Evolutionary conservation across 148 eudicot genomes (phyloP), one percentile per base, ranked within the genome.

Genomic region (Pouteria glomerata): DNA sequence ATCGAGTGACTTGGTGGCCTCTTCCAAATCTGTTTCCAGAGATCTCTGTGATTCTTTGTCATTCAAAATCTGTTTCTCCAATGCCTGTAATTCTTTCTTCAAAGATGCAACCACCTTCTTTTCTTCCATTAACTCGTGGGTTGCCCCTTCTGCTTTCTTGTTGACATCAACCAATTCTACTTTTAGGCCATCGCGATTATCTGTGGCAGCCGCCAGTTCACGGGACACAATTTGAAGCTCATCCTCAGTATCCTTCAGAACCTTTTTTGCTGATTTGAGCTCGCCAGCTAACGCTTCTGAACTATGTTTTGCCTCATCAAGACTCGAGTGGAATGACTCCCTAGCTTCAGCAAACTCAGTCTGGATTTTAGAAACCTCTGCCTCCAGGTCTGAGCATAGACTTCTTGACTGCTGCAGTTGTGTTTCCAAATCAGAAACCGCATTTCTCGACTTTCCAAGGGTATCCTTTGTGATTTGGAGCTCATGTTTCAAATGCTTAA

Each of bases 1-100:
- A 55, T 90, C 90, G 6, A 95, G 93, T 55, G 97, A 80, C 74
- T 65, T 78, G 24, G 81, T 82, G 33, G 97, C 86, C 74, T 83
- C 88, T 56, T 88, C 91, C 44, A 91, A 78, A 69, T 83, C 87
- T 1, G 52, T 66, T 66, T 91, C 93, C 23, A 95, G 84, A 33
- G 74, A 56, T 57, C 73, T 87, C 10, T 81, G 79, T 0, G 83
- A 50, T 48, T 87, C 89, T 70, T 35, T 83, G 50, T 89, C 90
- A 63, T 79, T 75, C 30, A 57, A 34, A 16, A 83, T 58, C 73
- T 90, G 85, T 27, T 89, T 60, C 71, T 85, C 90, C 63, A 90
- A 66, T 62, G 63, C 72, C 71, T 83, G 78, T 35, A 88, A 50
- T 44, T 91, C 87, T 31, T 70, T 60, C 4, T 75, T 83, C 77